Evolutionary conservation across 345 rosid species (phyloP).

Genomic region (Sisymbrium irio): DNA sequence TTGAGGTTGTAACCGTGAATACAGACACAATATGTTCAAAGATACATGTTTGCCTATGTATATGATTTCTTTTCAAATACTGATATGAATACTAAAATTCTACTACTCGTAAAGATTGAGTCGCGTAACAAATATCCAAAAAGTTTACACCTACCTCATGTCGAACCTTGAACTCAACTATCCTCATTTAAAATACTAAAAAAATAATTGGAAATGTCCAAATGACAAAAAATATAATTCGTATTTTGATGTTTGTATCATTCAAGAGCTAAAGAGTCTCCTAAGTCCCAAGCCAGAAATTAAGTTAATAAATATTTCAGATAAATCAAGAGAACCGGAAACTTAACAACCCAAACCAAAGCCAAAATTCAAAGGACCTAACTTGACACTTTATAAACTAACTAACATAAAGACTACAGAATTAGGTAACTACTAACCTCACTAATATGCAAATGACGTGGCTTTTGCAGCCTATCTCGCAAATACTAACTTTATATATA

Average conservation of each 20-base stretch:
- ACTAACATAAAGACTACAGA: neutral
- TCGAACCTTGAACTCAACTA: neutral
- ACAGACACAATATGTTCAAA: no score
- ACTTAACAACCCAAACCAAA: neutral
- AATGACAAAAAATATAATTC: neutral
- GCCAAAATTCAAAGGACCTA: neutral
- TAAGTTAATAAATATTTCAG: neutral
- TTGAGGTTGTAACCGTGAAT: no score
- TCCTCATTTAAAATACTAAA: neutral
- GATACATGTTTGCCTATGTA: no score
- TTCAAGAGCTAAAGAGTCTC: neutral
- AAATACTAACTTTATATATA: neutral
- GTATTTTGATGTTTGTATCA: neutral
- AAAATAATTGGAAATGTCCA: neutral
- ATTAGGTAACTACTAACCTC: neutral
- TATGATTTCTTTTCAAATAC: no score
- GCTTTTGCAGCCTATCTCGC: neutral
- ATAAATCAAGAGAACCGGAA: neutral
- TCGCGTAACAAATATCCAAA: no score
- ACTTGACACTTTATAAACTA: neutral
- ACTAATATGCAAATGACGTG: neutral
- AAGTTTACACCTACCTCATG: no score
- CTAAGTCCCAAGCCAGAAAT: neutral
- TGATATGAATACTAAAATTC: no score
- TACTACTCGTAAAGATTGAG: no score